Evolutionary conservation across 2,329 filamentous ascomycete genomes (phyloP).

Genomic region (Botrytis fragariae): DNA sequence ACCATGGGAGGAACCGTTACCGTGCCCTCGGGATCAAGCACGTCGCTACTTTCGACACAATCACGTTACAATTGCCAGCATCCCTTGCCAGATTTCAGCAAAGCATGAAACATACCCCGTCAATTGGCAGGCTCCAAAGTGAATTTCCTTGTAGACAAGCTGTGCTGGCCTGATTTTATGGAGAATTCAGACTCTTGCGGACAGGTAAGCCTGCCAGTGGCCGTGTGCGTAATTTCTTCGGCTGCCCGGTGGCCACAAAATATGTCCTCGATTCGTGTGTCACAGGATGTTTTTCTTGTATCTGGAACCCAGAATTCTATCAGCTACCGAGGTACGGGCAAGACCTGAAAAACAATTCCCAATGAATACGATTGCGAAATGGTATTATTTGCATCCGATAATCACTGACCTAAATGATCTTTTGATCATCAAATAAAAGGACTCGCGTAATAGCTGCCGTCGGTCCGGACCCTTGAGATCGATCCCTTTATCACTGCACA

Average conservation of each 20-base stretch:
- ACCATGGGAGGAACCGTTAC: constrained; percentile 10
- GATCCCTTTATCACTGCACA: background rate
- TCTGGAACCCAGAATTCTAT: background rate
- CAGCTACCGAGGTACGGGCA: background rate
- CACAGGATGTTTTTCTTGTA: constrained; percentile 8
- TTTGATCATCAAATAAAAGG: constrained; percentile 9
- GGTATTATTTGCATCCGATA: background rate
- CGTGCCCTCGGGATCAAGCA: constrained; percentile 16
- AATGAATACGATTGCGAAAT: background rate
- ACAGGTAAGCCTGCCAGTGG: background rate
- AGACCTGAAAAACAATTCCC: background rate
- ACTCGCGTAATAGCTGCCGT: background rate
- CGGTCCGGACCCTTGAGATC: constrained; percentile 12
- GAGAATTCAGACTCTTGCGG: background rate
- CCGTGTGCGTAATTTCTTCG: background rate
- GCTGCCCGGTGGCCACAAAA: constrained; percentile 7
- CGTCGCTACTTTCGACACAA: constrained; percentile 9
- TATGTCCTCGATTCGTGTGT: background rate
- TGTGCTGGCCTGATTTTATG: background rate
- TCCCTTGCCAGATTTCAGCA: background rate
- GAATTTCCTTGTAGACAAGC: background rate
- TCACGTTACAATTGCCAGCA: constrained; percentile 3
- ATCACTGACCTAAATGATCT: constrained; percentile 4
- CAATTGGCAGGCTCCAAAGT: constrained; percentile 1
- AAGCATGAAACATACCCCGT: constrained; percentile 13